Conservation (phyloP, 2,329 filamentous ascomycete genomes). For the Fusarium xylarioides region DNA sequence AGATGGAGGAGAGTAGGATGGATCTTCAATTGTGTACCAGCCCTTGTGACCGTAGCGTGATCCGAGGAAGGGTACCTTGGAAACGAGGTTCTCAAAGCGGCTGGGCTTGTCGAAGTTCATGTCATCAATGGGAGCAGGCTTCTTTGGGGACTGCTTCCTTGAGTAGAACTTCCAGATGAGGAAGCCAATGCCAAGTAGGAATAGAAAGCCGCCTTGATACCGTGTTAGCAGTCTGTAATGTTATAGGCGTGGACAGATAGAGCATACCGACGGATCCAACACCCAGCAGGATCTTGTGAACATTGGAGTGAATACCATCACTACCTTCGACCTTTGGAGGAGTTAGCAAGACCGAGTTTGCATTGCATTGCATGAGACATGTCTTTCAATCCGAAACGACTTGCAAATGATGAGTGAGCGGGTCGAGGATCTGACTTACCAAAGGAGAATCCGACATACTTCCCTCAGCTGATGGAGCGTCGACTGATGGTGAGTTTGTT, state of each 20-base stretch:
- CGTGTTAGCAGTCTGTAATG: not conserved
- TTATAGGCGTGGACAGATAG: not conserved
- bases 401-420: not conserved
- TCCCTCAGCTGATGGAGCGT: constrained; percentile 23
- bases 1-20: constrained; percentile 18
- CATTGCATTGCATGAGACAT: not conserved
- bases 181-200: constrained; percentile 36
- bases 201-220: constrained; percentile 28
- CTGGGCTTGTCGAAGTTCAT: constrained; percentile 35
- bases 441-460: constrained; percentile 15
- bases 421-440: constrained; percentile 26
- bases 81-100: constrained; percentile 39
- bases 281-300: constrained; percentile 38
- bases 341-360: constrained; percentile 13
- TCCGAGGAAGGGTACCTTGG: constrained; percentile 50
- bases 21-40: constrained; percentile 48
- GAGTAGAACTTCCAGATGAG: constrained; percentile 37
- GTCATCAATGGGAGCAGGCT: constrained; percentile 24
- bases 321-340: constrained; percentile 13
- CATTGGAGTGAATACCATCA: constrained; percentile 30
- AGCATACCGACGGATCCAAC: constrained; percentile 39
- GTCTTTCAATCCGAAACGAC: not conserved
- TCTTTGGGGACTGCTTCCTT: constrained; percentile 10
- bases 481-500: constrained; percentile 5
- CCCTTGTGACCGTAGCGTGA: constrained; percentile 45